A percentile compares a stretch with the other conserved stretches of the same genome.
Conservation (phyloP, 148 eudicot species). For the Agrostemma githago region DNA sequence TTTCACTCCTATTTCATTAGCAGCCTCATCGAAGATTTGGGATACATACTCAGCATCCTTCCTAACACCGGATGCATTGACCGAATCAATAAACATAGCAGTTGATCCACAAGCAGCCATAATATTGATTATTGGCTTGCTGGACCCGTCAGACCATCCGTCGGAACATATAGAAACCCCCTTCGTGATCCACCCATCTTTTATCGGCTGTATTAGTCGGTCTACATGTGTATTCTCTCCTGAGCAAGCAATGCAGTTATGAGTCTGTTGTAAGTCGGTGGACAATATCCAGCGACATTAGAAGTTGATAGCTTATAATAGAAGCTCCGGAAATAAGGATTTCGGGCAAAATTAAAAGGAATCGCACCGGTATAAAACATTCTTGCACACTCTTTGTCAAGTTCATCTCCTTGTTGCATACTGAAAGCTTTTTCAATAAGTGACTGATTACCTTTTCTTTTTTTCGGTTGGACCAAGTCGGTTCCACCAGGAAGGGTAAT, state of each 20-base stretch:
- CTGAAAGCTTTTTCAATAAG: not conserved
- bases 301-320: not conserved
- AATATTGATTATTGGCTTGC: no score
- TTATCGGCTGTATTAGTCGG: no score
- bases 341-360: conserved; percentile 14
- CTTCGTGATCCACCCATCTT: no score
- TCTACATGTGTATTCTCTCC: not conserved
- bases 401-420: not conserved
- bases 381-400: conserved; percentile 10
- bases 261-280: not conserved
- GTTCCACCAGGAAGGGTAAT: not conserved
- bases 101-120: no score
- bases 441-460: not conserved
- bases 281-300: conserved; percentile 7
- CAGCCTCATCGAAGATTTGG: no score
- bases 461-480: conserved; percentile 7
- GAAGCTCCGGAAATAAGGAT: not conserved
- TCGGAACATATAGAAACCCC: no score
- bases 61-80: no score
- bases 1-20: no score
- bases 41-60: no score
- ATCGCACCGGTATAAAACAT: conserved; percentile 5
- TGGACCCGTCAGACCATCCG: no score
- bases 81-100: no score
- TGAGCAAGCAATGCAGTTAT: not conserved